These are phyloP conservation scores for Erigeron canadensis DNA, from an alignment of 129 eudicot genomes.

Conservation along the genomic window DNA sequence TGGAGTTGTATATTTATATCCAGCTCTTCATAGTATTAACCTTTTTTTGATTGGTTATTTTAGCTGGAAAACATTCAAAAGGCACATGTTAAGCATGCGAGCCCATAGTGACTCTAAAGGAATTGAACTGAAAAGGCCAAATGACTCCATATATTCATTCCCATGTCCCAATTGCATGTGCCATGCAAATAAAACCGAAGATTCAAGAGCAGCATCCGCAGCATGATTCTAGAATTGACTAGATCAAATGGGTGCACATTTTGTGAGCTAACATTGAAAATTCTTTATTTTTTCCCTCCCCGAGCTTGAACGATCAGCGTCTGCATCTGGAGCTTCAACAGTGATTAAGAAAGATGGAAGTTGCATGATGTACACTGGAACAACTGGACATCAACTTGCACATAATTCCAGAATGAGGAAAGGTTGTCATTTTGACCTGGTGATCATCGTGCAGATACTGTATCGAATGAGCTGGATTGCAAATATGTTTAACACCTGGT, in stretches of 20 bases:
- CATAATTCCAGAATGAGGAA: conserved; percentile 28
- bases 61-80: conserved; percentile 93
- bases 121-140: conserved; percentile 74
- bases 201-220: conserved; percentile 56
- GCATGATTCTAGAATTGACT: conserved; percentile 31
- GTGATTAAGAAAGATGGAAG: conserved; percentile 28
- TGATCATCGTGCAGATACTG: conserved; percentile 38
- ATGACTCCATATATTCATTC: conserved; percentile 81
- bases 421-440: not conserved
- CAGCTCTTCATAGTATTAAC: not conserved
- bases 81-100: conserved; percentile 92
- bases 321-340: conserved; percentile 33
- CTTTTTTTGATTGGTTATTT: not conserved
- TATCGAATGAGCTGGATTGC: conserved; percentile 46
- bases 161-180: conserved; percentile 99
- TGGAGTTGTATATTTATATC: not conserved
- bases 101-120: conserved; percentile 90
- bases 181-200: conserved; percentile 71
- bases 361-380: conserved; percentile 1
- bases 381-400: conserved; percentile 17
- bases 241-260: conserved; percentile 30
- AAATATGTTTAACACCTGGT: conserved; percentile 32
- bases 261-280: conserved; percentile 54
- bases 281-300: conserved; percentile 72
- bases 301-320: conserved; percentile 27